Percentiles rank a stretch among this genome's conserved stretches.
Evolutionary conservation across 2,329 filamentous ascomycete genomes (phyloP).

Genomic region (Cladosporium sp.): DNA sequence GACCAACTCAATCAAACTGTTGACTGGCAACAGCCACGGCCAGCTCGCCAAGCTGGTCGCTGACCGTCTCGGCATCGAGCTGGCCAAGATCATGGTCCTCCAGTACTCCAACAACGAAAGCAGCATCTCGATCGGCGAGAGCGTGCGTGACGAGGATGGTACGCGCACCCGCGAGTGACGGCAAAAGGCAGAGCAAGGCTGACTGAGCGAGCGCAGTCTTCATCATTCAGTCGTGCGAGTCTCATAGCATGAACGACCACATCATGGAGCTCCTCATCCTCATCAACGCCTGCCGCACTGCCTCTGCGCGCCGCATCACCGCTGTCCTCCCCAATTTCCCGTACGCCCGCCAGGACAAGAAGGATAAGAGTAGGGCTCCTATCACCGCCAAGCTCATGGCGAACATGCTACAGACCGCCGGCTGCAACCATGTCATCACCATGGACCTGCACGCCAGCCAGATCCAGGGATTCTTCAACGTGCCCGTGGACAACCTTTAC

Average conservation of each 20-base stretch:
- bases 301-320: slow-evolving; percentile 84
- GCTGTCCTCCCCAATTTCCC: slow-evolving; percentile 95
- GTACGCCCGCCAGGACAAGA: slow-evolving; percentile 96
- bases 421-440: slow-evolving; percentile 89
- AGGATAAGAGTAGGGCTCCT: slow-evolving; percentile 91
- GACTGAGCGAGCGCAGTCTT: slow-evolving; percentile 57
- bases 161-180: slow-evolving; percentile 23
- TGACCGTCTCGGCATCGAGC: slow-evolving; percentile 67
- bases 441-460: slow-evolving; percentile 95
- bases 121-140: slow-evolving; percentile 91
- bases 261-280: slow-evolving; percentile 98
- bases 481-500: slow-evolving; percentile 77
- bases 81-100: slow-evolving; percentile 73
- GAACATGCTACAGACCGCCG: slow-evolving; percentile 94
- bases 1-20: slow-evolving; percentile 69
- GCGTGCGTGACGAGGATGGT: slow-evolving; percentile 93
- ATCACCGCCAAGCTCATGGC: slow-evolving; percentile 95
- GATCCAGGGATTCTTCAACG: slow-evolving; percentile 94
- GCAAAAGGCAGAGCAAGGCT: background rate
- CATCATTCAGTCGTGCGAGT: slow-evolving; percentile 90
- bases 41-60: slow-evolving; percentile 67
- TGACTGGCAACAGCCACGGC: slow-evolving; percentile 72
- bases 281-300: slow-evolving; percentile 90
- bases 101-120: slow-evolving; percentile 87
- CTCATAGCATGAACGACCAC: slow-evolving; percentile 95